phyloP scores from a whole-genome alignment of 2,329 filamentous ascomycete genomes.

The Teratosphaeria nubilosa region DNA sequence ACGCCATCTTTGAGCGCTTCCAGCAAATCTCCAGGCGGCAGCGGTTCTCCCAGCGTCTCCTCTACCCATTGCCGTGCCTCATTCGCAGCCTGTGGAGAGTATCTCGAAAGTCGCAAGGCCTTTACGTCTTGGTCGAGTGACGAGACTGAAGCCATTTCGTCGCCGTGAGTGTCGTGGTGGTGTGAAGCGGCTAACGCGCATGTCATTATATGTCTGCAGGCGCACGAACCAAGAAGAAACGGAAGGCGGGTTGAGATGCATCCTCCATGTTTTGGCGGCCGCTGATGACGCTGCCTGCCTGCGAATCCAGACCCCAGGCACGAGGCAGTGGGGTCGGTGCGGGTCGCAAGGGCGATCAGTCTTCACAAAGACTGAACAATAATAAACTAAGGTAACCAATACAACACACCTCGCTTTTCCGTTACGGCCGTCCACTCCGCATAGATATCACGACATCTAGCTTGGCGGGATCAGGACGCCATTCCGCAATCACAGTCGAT shows the following conservation, averaged over 20 bases:
- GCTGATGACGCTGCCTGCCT: not conserved
- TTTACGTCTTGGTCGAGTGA: constrained; percentile 93
- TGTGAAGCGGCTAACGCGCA: not conserved
- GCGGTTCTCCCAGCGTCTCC: constrained; percentile 59
- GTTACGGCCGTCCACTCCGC: not conserved
- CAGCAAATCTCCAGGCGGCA: constrained; percentile 67
- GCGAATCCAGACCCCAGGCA: not conserved
- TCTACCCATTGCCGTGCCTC: constrained; percentile 84
- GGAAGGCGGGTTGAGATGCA: not conserved
- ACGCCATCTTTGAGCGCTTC: constrained; percentile 84
- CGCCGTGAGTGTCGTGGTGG: not conserved
- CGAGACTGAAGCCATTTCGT: constrained; percentile 77
- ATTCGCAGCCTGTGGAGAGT: constrained; percentile 80
- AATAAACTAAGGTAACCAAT: not conserved
- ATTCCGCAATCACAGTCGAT: not conserved
- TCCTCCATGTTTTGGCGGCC: not conserved
- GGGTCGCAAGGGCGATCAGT: not conserved
- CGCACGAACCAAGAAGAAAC: not conserved
- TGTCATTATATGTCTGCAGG: not conserved
- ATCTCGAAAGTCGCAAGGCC: constrained; percentile 82
- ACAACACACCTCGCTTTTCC: not conserved
- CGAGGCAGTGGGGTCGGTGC: not conserved
- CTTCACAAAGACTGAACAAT: not conserved
- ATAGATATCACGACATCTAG: not conserved
- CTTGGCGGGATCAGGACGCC: not conserved